Base-by-base conservation (phyloP, 805 yeast genomes). In the Yarrowia sp. region DNA sequence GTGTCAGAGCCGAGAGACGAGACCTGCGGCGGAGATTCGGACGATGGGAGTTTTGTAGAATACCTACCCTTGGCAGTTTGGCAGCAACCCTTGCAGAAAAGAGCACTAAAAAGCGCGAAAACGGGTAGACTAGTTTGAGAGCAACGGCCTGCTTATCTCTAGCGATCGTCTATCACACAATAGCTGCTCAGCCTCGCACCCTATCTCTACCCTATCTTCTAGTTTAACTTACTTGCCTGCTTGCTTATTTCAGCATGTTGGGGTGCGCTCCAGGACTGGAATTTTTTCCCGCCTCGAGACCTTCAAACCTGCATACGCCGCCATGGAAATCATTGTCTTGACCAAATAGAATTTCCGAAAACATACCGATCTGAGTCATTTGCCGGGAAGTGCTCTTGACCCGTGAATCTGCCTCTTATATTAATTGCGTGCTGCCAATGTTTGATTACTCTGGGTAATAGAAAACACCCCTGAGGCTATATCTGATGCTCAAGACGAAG, bases 191-290 rank as follows among this genome's bases (percentile, higher is more conserved):
- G 47, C 32, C 47, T 42, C 21, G 12, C 51, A 29, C 35, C 35
- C 35, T 44, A 44, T 44, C 51, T 44, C 51, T 18, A 44, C 51
- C 24, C 33, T 42, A 42, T 25, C 21, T 42, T 6, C 22, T n/a
- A 25, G 35, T 13, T 44, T 44, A 44, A 44, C 49, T 27, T 44
- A 44, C 16, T 24, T 41, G n/a, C 29, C 9, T 5, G 1, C n/a
- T 42, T 25, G 44, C 44, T 39, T 22, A 39, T 22, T 39, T 22
- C 44, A 22, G 21, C 13, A 16, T 42, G 51, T 44, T 44, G 35
- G 51, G 49, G 51, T 12, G 16, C 1, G 3, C 18, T 18, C 55
- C 27, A 21, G n/a, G 36, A 18, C 6, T 1, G 38, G 55, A 5
- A 21, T 4, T 18, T 47, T 47, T 31, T 31, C 29, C 55, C 55